Base-by-base conservation (phyloP, 768 basidiomycete genomes). In the Panellus pusillus region DNA sequence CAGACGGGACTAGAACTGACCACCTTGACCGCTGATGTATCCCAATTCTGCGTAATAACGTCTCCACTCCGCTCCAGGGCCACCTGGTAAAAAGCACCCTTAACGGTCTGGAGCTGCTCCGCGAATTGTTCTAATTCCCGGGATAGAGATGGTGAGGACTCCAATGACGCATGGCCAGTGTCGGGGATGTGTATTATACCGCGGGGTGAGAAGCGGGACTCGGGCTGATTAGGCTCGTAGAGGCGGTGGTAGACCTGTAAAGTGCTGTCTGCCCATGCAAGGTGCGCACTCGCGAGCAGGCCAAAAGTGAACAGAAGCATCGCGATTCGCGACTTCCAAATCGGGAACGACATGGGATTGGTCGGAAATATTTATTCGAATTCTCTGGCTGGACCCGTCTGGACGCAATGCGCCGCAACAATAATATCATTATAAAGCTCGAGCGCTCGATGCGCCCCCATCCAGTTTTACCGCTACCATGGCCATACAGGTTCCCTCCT, bases 61-160 rank as follows among this genome's bases (percentile, higher is more conserved):
- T 76, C 75, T 18, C 65, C 66, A 19, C 71, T 72, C 36, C 72
- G 79, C 45, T 80, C 73, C 58, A 93, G 72, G 41, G 91, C 87
- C 42, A 92, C 70, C 70, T 92, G 89, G 68, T 91, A 91, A 50
- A 86, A 69, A 14, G 80, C 76, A 9, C 73, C 63, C 42, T 68
- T 72, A 28, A 70, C 50, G 36, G 65, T 47, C 24, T 74, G 67
- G 28, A 79, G 64, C 15, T 63, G 60, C 44, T 73, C 69, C 39
- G 75, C 63, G 61, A 83, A 79, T 11, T 73, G 62, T 39, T 57
- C 68, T 31, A 86, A 68, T 67, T 85, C 81, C 51, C 79, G 63
- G 14, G 65, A 61, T 39, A 81, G 64, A 4, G 74, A 70, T n/a
- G 76, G 65, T 6, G 77, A 70, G 11, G 74, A 70, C 37, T 71